A percentile compares a stretch with the other conserved stretches of the same genome.
Conservation (phyloP, 2,329 filamentous ascomycete genomes). For the Pyrenophora teres region DNA sequence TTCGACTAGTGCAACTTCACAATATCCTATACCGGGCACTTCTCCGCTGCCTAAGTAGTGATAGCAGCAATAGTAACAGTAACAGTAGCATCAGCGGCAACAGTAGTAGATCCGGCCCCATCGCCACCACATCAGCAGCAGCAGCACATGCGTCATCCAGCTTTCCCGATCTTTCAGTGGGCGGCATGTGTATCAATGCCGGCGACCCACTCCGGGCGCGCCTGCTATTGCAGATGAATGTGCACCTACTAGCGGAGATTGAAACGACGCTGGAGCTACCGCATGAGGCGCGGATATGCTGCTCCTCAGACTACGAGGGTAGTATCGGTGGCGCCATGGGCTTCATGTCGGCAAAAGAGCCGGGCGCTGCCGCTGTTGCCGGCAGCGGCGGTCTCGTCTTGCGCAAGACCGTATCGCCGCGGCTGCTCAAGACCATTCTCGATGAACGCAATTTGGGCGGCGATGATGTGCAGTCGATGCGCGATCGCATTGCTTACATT, state of each 20-base stretch:
- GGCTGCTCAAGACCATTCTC: neutral
- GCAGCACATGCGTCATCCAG: neutral
- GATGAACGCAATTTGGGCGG: slow-evolving; percentile 1
- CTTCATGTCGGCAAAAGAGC: neutral
- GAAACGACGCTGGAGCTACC: neutral
- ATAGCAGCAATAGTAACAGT: neutral
- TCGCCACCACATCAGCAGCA: too few species aligned
- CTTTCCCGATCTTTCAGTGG: neutral
- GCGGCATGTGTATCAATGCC: neutral
- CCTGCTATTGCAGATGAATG: neutral
- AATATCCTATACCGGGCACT: slow-evolving; percentile 2
- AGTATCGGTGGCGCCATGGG: neutral
- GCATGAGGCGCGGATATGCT: slow-evolving; percentile 1
- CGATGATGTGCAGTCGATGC: slow-evolving; percentile 1
- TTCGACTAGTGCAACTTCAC: slow-evolving; percentile 2
- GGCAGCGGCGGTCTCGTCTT: neutral
- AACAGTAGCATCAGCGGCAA: neutral
- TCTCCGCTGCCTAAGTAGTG: neutral
- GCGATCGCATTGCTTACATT: neutral
- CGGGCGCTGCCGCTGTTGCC: neutral
- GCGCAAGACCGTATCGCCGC: neutral
- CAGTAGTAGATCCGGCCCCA: too few species aligned
- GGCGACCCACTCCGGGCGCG: neutral
- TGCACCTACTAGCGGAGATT: neutral
- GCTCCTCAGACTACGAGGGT: neutral